Evolutionary conservation across 1,139 yeast genomes (phyloP), one percentile per base, ranked within the genome.

Genomic region (Candida smagusa): DNA sequence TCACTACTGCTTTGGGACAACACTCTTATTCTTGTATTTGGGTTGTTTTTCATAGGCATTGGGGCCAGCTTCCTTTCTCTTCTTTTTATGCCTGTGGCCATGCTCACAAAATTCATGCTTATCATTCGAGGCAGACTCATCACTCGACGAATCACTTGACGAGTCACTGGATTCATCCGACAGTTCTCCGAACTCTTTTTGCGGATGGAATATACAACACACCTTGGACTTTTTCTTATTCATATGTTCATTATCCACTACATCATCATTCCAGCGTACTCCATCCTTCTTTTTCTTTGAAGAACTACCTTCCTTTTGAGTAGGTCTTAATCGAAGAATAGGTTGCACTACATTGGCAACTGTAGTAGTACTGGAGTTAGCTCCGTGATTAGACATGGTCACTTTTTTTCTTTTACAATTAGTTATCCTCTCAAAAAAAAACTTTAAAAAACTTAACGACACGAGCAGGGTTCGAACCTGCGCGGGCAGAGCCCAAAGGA

Each of bases 151-250:
- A 37, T 68, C 76, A 42, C 65, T 59, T 24, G 41, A 67, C 44
- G 61, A 55, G 39, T 58, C 60, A 12, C 54, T 52, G 28, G 59
- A 50, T 1, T 51, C 49, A 7, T 59, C 56, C 12, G 73, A 65
- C 42, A 39, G 47, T 33, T 49, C 52, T 11, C 53, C 92, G 52
- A 81, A 84, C 48, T 79, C 84, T 25, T 79, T 69, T 35, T 82
- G 84, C 2, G 96, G 96, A 54, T 88, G 96, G 64, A 84, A 92
- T 16, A 92, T 90, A 50, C 98, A 90, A 57, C 98, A 92, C n/a
- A 90, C 83, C 60, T 90, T 92, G 12, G 95, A 78, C 58, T 88
- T 89, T 65, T 90, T 90, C 65, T 78, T 85, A 53, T 83, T 77
- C 84, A 92, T 70, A 56, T 84, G 66, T 60, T 90, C 98, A 55